Evolutionary conservation across 2,329 filamentous ascomycete species (phyloP).

Genomic region (Curvularia sp.): DNA sequence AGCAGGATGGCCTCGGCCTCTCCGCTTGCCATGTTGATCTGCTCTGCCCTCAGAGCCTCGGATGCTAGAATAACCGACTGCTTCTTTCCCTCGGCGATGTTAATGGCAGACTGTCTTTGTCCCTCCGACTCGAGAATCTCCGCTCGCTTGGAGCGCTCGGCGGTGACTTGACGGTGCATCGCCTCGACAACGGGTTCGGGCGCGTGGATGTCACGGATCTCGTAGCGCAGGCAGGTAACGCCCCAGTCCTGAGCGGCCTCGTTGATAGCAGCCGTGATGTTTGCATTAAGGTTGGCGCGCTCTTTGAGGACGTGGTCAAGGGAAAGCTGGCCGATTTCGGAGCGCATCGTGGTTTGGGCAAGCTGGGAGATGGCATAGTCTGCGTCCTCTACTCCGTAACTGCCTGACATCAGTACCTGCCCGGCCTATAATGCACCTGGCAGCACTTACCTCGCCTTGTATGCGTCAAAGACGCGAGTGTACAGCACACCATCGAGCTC

Average conservation of each 20-base stretch:
- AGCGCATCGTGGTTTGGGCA: conserved; percentile 98
- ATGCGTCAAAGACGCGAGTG: conserved; percentile 95
- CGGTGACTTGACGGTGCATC: conserved; percentile 98
- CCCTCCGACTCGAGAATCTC: conserved; percentile 98
- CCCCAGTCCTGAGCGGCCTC: conserved; percentile 97
- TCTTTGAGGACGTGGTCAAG: conserved; percentile 98
- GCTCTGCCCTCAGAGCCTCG: conserved; percentile 85
- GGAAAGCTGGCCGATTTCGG: conserved; percentile 94
- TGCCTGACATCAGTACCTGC: conserved; percentile 50
- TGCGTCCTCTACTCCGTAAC: conserved; percentile 97
- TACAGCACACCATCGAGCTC: conserved; percentile 96
- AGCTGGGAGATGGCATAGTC: conserved; percentile 99
- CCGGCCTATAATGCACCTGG: background rate
- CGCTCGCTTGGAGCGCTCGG: conserved; percentile 94
- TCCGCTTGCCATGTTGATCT: conserved; percentile 91
- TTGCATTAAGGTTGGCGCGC: conserved; percentile 92
- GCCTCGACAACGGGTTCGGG: conserved; percentile 92
- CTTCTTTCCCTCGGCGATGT: conserved; percentile 97
- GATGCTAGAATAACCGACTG: conserved; percentile 96
- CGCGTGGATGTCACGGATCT: conserved; percentile 97
- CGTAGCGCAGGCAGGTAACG: conserved; percentile 93
- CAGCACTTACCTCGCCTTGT: conserved; percentile 83
- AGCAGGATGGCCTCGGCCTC: conserved; percentile 92
- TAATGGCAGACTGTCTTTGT: conserved; percentile 96
- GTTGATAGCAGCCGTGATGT: conserved; percentile 99